Conservation (phyloP, 1,284 basidiomycete species). For the Mycena sp. region DNA sequence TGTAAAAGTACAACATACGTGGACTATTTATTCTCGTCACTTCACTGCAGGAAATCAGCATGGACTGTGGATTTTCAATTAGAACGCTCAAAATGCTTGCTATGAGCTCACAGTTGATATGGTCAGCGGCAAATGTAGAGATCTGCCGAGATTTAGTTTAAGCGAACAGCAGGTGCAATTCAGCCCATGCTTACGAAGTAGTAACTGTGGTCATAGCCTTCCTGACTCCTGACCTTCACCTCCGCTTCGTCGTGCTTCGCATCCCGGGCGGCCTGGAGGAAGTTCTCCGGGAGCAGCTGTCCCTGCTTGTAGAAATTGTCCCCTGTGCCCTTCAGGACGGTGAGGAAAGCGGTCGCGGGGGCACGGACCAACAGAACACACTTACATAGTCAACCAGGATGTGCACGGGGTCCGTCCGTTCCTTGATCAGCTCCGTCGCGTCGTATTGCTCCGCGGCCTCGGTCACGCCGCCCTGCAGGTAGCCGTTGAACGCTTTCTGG, state of each 20-base stretch:
- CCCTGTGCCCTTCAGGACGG: conserved; percentile 69
- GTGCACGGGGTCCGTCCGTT: conserved; percentile 72
- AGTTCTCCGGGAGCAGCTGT: conserved; percentile 91
- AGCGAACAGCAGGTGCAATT: conserved; percentile 36
- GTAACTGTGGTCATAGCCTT: conserved; percentile 94
- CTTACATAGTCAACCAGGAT: conserved; percentile 88
- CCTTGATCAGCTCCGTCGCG: conserved; percentile 85
- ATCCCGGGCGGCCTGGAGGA: conserved; percentile 80
- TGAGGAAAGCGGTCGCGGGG: background rate
- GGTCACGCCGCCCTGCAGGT: conserved; percentile 80
- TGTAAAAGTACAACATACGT: conserved; percentile 22
- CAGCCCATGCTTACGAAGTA: conserved; percentile 72
- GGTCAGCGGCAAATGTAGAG: conserved; percentile 76
- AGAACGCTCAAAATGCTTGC: conserved; percentile 19
- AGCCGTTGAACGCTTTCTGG: conserved; percentile 91
- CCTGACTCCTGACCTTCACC: conserved; percentile 84
- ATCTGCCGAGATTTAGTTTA: conserved; percentile 61
- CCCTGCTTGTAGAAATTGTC: conserved; percentile 90
- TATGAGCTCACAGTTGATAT: conserved; percentile 64
- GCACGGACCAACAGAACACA: conserved; percentile 21
- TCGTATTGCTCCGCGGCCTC: conserved; percentile 85
- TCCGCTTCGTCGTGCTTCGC: conserved; percentile 80
- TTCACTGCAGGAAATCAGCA: conserved; percentile 63
- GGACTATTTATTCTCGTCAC: conserved; percentile 5
- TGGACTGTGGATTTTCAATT: conserved; percentile 63